Base-by-base conservation (phyloP, 768 basidiomycete genomes). In the Phylloporus arenicola region DNA sequence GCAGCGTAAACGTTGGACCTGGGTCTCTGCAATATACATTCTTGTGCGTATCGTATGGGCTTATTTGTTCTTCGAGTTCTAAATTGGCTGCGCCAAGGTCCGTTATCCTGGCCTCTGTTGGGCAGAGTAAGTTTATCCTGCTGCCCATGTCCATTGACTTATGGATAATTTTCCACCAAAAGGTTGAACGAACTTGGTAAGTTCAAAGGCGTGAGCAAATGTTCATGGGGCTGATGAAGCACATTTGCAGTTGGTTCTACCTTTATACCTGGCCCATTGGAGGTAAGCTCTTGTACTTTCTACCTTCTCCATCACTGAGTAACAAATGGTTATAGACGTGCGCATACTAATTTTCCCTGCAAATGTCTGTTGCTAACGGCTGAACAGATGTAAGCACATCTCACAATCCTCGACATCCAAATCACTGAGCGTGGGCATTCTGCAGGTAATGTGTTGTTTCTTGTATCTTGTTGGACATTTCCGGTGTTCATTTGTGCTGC, bases 301-400 rank as follows among this genome's bases (percentile, higher is more conserved):
- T 17, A 3, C 9, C 9, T 20, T 11, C 11, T 25, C 8, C 16
- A 6, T 27, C 10, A 10, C n/a, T 35, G 8, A 47, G 12, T 22
- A 13, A 34, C 11, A 1, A 35, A 39, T 14, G 5, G 17, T 30
- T 1, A 11, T 25, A 56, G 55, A 40, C 38, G 55, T 55, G 34
- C 9, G 33, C 4, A 25, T 22, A 29, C 29, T 2, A 11, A 43
- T 30, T 9, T 31, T 7, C 20, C 3, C 5, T 2, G 8, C 11
- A 19, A 16, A 19, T 1, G 1, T 19, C 3, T 16, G 9, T 41
- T 11, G 4, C 19, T 40, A 17, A 51, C 4, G 2, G 1, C 17
- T 19, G 14, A 2, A 42, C 29, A 58, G 57, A 29, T 58, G 57
- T 58, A 31, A 51, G 57, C 13, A 6, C 6, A 24, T 17, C 10